Conservation (phyloP, 768 basidiomycete species). For the Termitomyces sp. region DNA sequence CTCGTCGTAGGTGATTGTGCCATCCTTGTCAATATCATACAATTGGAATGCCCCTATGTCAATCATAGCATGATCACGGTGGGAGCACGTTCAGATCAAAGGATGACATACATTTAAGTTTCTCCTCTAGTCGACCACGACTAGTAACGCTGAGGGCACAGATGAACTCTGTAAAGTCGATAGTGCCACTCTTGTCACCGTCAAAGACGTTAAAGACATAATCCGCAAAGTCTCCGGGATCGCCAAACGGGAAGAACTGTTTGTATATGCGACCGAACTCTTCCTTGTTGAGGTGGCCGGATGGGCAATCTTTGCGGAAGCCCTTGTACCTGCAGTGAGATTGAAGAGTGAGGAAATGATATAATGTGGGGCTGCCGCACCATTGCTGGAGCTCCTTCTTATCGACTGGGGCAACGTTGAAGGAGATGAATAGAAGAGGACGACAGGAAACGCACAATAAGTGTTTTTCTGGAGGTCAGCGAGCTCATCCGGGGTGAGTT, state of each 20-base stretch:
- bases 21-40: slow-evolving; percentile 98
- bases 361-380: slow-evolving; percentile 32
- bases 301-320: slow-evolving; percentile 97
- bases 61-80: slow-evolving; percentile 17
- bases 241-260: slow-evolving; percentile 99
- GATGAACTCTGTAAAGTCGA: slow-evolving; percentile 99
- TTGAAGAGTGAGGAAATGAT: slow-evolving; percentile 4
- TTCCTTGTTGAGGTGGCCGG: slow-evolving; percentile 91
- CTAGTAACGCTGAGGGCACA: slow-evolving; percentile 95
- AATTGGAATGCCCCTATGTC: slow-evolving; percentile 97
- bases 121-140: slow-evolving; percentile 92
- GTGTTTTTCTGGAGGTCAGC: slow-evolving; percentile 96
- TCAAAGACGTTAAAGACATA: slow-evolving; percentile 99
- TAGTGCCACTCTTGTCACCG: slow-evolving; percentile 91
- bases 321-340: slow-evolving; percentile 85
- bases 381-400: slow-evolving; percentile 97
- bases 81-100: slow-evolving; percentile 5
- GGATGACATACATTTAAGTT: slow-evolving; percentile 83
- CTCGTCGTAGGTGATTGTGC: slow-evolving; percentile 96
- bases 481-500: slow-evolving; percentile 91
- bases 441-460: slow-evolving; percentile 63
- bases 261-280: slow-evolving; percentile 98
- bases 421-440: slow-evolving; percentile 8
- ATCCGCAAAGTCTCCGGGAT: slow-evolving; percentile 94
- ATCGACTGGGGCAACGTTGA: slow-evolving; percentile 59